Base-by-base conservation (phyloP, 495 filamentous ascomycete genomes). In the Aspergillus hancockii region DNA sequence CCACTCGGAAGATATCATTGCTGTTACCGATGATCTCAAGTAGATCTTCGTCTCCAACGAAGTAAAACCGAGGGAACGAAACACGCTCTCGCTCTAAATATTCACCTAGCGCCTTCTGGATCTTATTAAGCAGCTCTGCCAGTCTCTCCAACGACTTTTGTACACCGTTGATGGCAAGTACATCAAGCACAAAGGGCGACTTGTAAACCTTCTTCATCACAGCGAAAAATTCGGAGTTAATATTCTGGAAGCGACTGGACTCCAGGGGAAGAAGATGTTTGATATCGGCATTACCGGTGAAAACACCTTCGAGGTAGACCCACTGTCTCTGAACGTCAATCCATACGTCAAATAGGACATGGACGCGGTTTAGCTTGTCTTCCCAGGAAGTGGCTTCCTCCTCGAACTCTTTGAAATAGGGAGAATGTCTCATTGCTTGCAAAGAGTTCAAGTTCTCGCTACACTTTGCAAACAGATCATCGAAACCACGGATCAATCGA, bases 1-100 rank as follows among this genome's bases (percentile, higher is more conserved):
- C 90, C 58, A 99, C 92, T 25, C 94, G 91, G 65, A 91, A 79
- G 12, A 93, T 95, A 65, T 99, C 94, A 65, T 96, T 97, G 74
- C 92, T 96, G 73, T 99, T 99, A 69, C 94, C 94, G 52, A 99
- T 99, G 73, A 99, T 99, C 73, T 99, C 94, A n/a, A 99, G 80
- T 58, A 99, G 78, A 72, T 99, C 94, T 73, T 99, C 94, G 65
- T 99, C 94, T 71, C 94, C 94, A 56, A 99, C 94, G 67, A 99
- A 99, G 73, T 99, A 99, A 79, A 99, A 99, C 31, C 94, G 85
- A 49, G 94, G 94, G 78, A 99, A 99, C 2, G 94, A 94, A 4
- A 97, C 87, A 67, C 94, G 84, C 78, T 99, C 94, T 57, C 93
- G 91, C 74, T 99, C 94, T 49, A 99, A 86, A 65, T 99, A 99